Percentiles rank a stretch among this genome's conserved stretches.
Evolutionary conservation across 371 early-diverging fungal species (phyloP).

Genomic region (Haplosporangium sp.): DNA sequence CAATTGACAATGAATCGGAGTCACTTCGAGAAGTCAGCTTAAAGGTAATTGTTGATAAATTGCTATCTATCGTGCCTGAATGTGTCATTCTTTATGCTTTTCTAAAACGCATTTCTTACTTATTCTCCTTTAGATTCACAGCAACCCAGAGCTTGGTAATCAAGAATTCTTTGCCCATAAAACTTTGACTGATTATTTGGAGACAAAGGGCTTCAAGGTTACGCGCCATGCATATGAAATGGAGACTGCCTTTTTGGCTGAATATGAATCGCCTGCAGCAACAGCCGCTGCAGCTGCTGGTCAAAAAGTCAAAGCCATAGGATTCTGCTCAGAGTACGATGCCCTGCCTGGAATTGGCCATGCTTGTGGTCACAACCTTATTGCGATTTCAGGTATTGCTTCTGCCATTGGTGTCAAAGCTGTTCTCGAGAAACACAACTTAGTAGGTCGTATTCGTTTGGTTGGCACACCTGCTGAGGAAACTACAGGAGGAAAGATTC

Average conservation of each 20-base stretch:
- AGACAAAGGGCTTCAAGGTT: slow-evolving; percentile 65
- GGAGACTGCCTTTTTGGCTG: slow-evolving; percentile 74
- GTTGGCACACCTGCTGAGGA: slow-evolving; percentile 90
- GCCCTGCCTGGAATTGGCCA: slow-evolving; percentile 70
- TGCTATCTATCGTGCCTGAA: neutral
- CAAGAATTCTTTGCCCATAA: slow-evolving; percentile 66
- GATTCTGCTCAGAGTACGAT: slow-evolving; percentile 76
- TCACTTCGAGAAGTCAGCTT: slow-evolving; percentile 69
- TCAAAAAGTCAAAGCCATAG: slow-evolving; percentile 28
- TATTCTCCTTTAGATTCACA: slow-evolving; percentile 62
- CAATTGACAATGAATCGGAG: slow-evolving; percentile 60
- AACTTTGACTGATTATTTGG: slow-evolving; percentile 68
- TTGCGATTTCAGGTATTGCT: slow-evolving; percentile 79
- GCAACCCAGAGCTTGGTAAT: slow-evolving; percentile 72
- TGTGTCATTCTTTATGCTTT: neutral
- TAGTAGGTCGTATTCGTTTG: slow-evolving; percentile 72
- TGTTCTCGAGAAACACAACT: slow-evolving; percentile 61
- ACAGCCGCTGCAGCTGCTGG: slow-evolving; percentile 26
- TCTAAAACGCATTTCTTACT: neutral
- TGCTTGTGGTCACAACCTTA: slow-evolving; percentile 70
- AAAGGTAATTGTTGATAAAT: slow-evolving; percentile 55
- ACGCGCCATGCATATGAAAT: slow-evolving; percentile 66
- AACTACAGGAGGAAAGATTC: slow-evolving; percentile 76
- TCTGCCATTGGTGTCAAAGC: slow-evolving; percentile 67
- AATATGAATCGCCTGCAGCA: slow-evolving; percentile 60